phyloP scores from a whole-genome alignment of 148 eudicot genomes.

The Silene uniflora region DNA sequence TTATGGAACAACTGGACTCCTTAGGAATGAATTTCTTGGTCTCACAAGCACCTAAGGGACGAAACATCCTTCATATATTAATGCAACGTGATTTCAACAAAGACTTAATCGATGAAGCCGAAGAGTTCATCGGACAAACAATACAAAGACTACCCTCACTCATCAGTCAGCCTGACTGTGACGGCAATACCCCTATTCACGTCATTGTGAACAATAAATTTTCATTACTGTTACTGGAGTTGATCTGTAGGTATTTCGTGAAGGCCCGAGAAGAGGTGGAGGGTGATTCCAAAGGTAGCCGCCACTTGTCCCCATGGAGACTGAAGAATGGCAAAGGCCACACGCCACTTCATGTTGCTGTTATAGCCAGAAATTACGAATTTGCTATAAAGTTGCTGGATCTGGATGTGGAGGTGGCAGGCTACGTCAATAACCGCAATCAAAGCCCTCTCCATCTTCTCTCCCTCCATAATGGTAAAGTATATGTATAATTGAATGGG shows the following conservation, averaged over 20 bases:
- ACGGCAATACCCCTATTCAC: slow-evolving; percentile 4
- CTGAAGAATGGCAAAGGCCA: neutral
- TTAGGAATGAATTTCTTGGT: neutral
- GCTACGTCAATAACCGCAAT: neutral
- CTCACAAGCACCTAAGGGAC: neutral
- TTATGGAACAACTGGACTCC: neutral
- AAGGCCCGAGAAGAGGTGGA: neutral
- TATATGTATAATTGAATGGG: too few relatives aligned
- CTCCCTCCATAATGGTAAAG: neutral
- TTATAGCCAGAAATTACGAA: neutral
- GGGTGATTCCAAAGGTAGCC: neutral
- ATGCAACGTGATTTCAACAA: neutral
- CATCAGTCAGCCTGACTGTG: neutral
- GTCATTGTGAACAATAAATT: neutral
- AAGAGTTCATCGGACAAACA: neutral
- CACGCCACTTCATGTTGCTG: slow-evolving; percentile 1
- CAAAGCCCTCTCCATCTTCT: slow-evolving; percentile 3
- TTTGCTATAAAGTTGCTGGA: neutral
- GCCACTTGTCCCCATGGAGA: neutral
- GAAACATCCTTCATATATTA: neutral
- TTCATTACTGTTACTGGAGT: neutral
- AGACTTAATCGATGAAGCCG: neutral
- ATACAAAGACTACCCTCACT: slow-evolving; percentile 1
- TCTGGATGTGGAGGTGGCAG: neutral
- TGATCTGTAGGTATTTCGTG: neutral